Evolutionary conservation across 2,329 filamentous ascomycete species (phyloP), one percentile per base, ranked within the genome.

Genomic region (Neofusicoccum ribis): DNA sequence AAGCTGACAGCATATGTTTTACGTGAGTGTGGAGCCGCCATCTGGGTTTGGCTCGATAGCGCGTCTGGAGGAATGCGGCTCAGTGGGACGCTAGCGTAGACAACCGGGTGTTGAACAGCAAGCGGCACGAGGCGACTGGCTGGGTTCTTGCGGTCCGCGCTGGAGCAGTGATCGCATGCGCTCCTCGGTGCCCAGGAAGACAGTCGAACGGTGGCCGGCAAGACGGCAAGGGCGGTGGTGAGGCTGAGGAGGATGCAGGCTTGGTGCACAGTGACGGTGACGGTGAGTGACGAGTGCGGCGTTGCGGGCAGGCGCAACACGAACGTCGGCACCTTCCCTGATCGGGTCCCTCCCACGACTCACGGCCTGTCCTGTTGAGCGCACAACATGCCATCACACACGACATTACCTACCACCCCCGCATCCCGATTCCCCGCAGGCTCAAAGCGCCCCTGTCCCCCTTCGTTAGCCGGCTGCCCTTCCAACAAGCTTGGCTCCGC

Each of bases 281-380:
- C 51, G 51, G 37, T 3, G 36, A 23, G 51, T 56, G 54, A 59
- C 54, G 54, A 46, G 52, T 23, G 54, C 12, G 54, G 54, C 41
- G 54, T 34, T 43, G 20, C 14, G 37, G 17, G 39, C 27, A 8
- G 9, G 17, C 34, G 34, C 27, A 31, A 31, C 27, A 31, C 27
- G 27, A 31, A 31, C 27, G 27, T 31, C 27, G 27, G 27, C 27
- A 7, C 27, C 27, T 31, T 31, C 27, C 27, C 27, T 7, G 27
- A 31, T 31, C 27, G 27, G 27, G 27, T 7, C 27, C 27, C 27
- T 23, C 15, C 50, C 50, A 20, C 52, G 17, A 23, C 20, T 43
- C 20, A 15, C 52, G 12, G 14, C 34, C 20, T 31, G 27, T 31
- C 27, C 27, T 31, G 27, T 31, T 31, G 27, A 31, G 27, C 27